Conservation (phyloP, 345 rosid genomes). For the Euphorbia peplus region DNA sequence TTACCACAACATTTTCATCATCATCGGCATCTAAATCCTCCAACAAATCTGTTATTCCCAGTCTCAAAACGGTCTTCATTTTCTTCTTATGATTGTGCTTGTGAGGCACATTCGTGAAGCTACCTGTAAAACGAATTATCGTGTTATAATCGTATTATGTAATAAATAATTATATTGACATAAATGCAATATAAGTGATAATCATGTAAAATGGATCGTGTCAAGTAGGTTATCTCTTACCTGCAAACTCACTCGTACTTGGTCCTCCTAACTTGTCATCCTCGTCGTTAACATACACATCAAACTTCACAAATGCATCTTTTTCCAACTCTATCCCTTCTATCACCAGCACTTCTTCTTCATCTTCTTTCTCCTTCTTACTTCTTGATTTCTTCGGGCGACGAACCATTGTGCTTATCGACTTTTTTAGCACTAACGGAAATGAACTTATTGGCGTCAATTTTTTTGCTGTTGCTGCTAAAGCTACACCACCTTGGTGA, state of each 20-base stretch:
- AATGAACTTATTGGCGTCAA: slow-evolving; percentile 7
- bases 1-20: slow-evolving; percentile 47
- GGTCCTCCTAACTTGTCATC: slow-evolving; percentile 31
- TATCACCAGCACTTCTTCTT: slow-evolving; percentile 38
- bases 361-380: slow-evolving; percentile 21
- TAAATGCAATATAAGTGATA: no score
- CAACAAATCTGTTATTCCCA: slow-evolving; percentile 49
- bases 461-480: slow-evolving; percentile 27
- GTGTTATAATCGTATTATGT: no score
- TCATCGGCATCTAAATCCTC: slow-evolving; percentile 51
- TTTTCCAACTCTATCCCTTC: slow-evolving; percentile 42
- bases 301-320: slow-evolving; percentile 40
- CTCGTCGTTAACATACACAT: slow-evolving; percentile 51
- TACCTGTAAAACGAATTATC: slow-evolving; percentile 24
- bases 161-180: no score
- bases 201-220: no score
- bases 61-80: slow-evolving; percentile 33
- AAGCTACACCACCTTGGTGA: slow-evolving; percentile 18
- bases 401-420: slow-evolving; percentile 9
- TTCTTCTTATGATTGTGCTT: slow-evolving; percentile 42
- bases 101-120: slow-evolving; percentile 56
- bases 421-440: slow-evolving; percentile 13
- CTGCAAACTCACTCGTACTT: slow-evolving; percentile 42
- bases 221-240: no score
- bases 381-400: slow-evolving; percentile 19